Conservation (phyloP, 768 basidiomycete genomes). For the Agrocybe pediades region DNA sequence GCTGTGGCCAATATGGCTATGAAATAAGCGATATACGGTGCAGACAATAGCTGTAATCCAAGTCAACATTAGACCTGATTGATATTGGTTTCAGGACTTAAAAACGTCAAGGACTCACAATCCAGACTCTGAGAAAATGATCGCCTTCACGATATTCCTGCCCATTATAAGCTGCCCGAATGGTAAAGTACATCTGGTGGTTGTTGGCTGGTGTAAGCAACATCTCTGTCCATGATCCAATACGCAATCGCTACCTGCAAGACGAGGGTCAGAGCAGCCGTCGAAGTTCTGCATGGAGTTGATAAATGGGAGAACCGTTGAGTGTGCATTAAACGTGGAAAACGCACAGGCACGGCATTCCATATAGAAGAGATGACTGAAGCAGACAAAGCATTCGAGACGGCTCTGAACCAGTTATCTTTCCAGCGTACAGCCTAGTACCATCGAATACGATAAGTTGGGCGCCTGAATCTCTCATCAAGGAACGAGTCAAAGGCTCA, state of each 20-base stretch:
- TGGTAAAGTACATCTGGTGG: conserved; percentile 44
- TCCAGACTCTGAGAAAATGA: conserved; percentile 35
- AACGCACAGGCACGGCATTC: conserved; percentile 46
- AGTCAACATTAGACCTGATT: too few relatives aligned
- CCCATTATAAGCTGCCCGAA: conserved; percentile 37
- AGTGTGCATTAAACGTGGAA: neutral
- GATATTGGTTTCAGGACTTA: too few relatives aligned
- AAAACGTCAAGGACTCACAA: too few relatives aligned
- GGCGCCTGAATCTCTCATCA: too few relatives aligned
- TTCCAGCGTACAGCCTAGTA: conserved; percentile 41
- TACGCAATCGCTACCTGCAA: conserved; percentile 33
- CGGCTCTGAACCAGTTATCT: conserved; percentile 46
- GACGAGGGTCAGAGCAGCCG: conserved; percentile 43
- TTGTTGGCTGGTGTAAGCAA: neutral
- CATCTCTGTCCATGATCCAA: neutral
- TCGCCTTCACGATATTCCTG: conserved; percentile 31
- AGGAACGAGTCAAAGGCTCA: too few relatives aligned
- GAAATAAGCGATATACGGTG: conserved; percentile 44
- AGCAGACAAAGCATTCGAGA: conserved; percentile 42
- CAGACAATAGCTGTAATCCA: conserved; percentile 36
- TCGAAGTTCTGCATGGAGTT: conserved; percentile 35
- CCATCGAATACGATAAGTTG: neutral
- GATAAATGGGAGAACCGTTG: neutral
- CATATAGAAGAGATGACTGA: conserved; percentile 50
- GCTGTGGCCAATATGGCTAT: conserved; percentile 39